Percentiles rank a stretch among this genome's conserved stretches.
phyloP scores from a whole-genome alignment of 1,284 basidiomycete genomes.

The Leccinum fallax region DNA sequence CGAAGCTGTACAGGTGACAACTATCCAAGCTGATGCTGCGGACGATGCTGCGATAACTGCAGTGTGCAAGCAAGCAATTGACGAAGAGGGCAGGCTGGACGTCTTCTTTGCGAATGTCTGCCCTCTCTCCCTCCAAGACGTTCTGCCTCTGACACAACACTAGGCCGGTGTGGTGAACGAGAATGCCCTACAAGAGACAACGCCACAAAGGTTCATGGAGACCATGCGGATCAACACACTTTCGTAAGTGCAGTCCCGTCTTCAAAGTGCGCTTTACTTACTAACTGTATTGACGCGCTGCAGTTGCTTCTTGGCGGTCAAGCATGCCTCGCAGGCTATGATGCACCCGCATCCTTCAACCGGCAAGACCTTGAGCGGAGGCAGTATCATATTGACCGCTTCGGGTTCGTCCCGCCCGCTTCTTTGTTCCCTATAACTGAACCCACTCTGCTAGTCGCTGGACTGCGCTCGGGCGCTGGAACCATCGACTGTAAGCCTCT shows the following conservation, averaged over 20 bases:
- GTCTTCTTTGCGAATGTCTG: conserved; percentile 93
- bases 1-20: conserved; percentile 58
- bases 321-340: conserved; percentile 86
- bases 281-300: conserved; percentile 7
- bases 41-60: conserved; percentile 72
- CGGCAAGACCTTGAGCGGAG: conserved; percentile 70
- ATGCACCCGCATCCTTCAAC: conserved; percentile 59
- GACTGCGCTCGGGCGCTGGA: conserved; percentile 84
- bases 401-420: conserved; percentile 55
- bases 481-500: conserved; percentile 73
- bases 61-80: conserved; percentile 71
- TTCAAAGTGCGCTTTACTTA: background rate
- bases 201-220: conserved; percentile 71
- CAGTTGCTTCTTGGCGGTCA: conserved; percentile 90
- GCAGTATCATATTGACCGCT: conserved; percentile 90
- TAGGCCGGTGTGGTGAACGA: conserved; percentile 66
- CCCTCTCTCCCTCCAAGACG: conserved; percentile 1
- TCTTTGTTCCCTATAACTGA: conserved; percentile 11
- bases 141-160: conserved; percentile 9
- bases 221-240: conserved; percentile 81
- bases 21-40: conserved; percentile 80
- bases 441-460: conserved; percentile 61
- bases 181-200: conserved; percentile 55
- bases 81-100: conserved; percentile 85
- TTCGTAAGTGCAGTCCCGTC: conserved; percentile 55